phyloP scores from a whole-genome alignment of 305 asterid genomes.

The Plantago lanceolata region DNA sequence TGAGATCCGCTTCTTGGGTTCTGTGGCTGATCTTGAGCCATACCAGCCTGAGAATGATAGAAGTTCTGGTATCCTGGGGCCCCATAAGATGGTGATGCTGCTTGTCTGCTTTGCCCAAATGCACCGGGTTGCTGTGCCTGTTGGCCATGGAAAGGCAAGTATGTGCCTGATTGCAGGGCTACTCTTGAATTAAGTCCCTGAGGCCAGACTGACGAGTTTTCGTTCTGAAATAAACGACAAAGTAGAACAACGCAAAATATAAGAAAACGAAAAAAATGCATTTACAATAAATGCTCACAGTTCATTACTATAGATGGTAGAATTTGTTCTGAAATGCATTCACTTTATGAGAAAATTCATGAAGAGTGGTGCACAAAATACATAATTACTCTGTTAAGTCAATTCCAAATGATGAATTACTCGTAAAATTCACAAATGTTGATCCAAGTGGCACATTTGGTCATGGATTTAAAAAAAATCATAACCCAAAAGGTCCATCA shows the following conservation, averaged over 20 bases:
- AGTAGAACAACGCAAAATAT: neutral
- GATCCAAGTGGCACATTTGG: neutral
- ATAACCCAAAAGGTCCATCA: neutral
- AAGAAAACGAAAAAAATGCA: neutral
- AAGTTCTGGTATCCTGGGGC: slow-evolving; percentile 59
- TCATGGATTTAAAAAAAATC: neutral
- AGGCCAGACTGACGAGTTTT: slow-evolving; percentile 66
- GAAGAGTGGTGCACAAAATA: too few relatives aligned
- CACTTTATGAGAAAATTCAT: too few relatives aligned
- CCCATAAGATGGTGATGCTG: slow-evolving; percentile 53
- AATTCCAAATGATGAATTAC: too few relatives aligned
- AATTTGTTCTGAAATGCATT: neutral
- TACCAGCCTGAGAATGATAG: slow-evolving; percentile 64
- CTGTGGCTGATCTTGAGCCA: slow-evolving; percentile 64
- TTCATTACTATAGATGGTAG: neutral
- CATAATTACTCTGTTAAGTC: too few relatives aligned
- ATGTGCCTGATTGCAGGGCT: slow-evolving; percentile 57
- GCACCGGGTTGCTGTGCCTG: slow-evolving; percentile 63
- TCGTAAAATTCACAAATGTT: too few relatives aligned
- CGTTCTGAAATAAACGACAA: slow-evolving; percentile 44
- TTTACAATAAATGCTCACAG: neutral
- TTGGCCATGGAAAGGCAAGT: slow-evolving; percentile 56
- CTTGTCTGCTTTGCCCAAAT: slow-evolving; percentile 68
- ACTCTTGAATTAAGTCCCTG: slow-evolving; percentile 75
- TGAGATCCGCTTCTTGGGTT: slow-evolving; percentile 65